Base-by-base conservation (phyloP, 345 rosid genomes). In the Rubroshorea leprosula region DNA sequence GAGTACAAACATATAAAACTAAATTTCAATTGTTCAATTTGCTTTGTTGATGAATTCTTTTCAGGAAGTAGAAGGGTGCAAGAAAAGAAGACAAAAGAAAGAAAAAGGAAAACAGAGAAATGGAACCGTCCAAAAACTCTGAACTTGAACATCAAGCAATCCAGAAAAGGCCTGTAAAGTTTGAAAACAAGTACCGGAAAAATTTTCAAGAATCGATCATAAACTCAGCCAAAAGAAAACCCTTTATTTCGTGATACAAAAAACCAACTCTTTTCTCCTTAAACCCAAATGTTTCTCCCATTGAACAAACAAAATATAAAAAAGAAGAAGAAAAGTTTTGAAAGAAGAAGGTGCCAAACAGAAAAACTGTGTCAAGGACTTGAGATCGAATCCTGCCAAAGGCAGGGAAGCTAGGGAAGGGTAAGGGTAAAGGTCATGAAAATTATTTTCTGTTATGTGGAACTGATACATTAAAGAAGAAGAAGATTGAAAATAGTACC, bases 141-240 rank as follows among this genome's bases (percentile, higher is more conserved):
- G 65, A 73, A 76, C 76, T 74, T 76, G 72, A 80, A 72, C 82
- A 80, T 74, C 76, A 73, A 63, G 72, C 74, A 72, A 65, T 73
- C 54, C 65, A 67, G 61, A 73, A 70, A 68, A 73, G 70, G 66
- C 67, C 84, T 71, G 83, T 62, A 73, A 76, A 74, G 58, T 52
- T 63, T 20, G 6, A 72, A 72, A 65, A 70, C 60, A 61, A 70
- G 76, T 57, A 57, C 53, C 53, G 43, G 20, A 58, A 58, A 46
- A 41, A 7, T 41, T 26, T 58, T 45, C 26, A 38, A 47, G 21
- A 23, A 29, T 47, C 53, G 41, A 45, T 47, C 62, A 25, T 45
- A 46, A 45, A 45, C 16, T 49, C 18, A 17, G 21, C 17, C 0
- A 44, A 57, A 24, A 5, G 16, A 24, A 23, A 4, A 10, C 16